Base-by-base conservation (phyloP, 768 basidiomycete species). In the Tylopilus sp. region DNA sequence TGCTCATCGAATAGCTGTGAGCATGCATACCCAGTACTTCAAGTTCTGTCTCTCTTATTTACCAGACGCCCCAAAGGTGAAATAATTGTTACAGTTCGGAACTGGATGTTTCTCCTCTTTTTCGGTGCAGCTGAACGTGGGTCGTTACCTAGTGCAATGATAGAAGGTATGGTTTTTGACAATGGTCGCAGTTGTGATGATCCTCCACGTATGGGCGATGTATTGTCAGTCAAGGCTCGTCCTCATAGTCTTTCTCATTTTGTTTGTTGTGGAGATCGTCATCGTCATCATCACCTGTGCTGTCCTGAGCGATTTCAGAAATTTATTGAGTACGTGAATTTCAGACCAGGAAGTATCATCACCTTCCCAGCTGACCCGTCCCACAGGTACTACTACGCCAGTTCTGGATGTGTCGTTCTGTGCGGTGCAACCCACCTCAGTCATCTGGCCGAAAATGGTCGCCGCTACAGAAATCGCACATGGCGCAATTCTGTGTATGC, bases 31-130 rank as follows among this genome's bases (percentile, higher is more conserved):
- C 8, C 6, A 22, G n/a, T n/a, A n/a, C n/a, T n/a, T n/a, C n/a
- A n/a, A n/a, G n/a, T n/a, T n/a, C 17, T n/a, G 26, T 10, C 40
- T 6, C 25, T 12, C 14, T 14, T 25, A 25, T 10, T 16, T 24
- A 25, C 13, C 8, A 14, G 5, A 25, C 40, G 7, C 4, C 25
- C 8, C 24, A 2, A 24, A 43, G 42, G 42, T n/a, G 16, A 43
- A 43, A 9, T 43, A 17, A 26, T 28, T 5, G 3, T 2, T n/a
- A 43, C 28, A 5, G 16, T 43, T 8, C 31, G 8, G 1, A 16
- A 8, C 13, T 58, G 51, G 44, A 16, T 48, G 17, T 53, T 50
- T 10, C 1, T 46, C 14, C n/a, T 52, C 24, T 57, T 58, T 28
- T 6, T 36, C 4, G 26, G 14, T 19, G 54, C 46, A 6, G 57